phyloP scores from a whole-genome alignment of 345 rosid species.

The Theobroma cacao region DNA sequence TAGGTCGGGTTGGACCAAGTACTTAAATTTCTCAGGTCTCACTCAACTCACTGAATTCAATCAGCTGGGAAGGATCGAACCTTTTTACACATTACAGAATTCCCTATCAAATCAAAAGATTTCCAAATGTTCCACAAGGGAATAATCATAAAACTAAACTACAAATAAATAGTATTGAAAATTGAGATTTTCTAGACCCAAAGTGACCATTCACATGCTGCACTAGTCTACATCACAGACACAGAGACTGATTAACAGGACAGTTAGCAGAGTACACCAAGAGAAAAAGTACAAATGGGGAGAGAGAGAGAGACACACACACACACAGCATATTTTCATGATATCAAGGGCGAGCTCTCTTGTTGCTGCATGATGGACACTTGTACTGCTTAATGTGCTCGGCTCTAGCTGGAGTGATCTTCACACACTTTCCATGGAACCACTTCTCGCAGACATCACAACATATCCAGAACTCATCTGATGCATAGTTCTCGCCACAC shows the following conservation, averaged over 20 bases:
- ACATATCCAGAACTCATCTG: conserved; percentile 83
- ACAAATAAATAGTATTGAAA: background rate
- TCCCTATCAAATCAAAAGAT: background rate
- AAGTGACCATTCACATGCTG: conserved; percentile 8
- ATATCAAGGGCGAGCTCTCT: conserved; percentile 55
- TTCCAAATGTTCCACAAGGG: background rate
- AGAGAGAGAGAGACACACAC: background rate
- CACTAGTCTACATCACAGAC: conserved; percentile 7
- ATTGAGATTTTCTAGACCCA: conserved; percentile 3
- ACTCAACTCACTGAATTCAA: background rate
- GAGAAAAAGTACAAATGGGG: background rate
- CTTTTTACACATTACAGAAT: background rate
- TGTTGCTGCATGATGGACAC: conserved; percentile 71
- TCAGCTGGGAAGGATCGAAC: background rate
- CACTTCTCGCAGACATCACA: conserved; percentile 76
- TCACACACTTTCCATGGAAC: conserved; percentile 76
- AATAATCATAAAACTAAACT: conserved; percentile 6
- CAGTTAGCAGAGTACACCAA: background rate
- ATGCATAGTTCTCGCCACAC: conserved; percentile 71
- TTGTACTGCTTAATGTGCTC: conserved; percentile 67
- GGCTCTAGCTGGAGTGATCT: conserved; percentile 67
- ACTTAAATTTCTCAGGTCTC: background rate
- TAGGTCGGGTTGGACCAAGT: background rate
- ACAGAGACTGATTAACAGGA: background rate
- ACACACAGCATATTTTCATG: background rate